phyloP scores from a whole-genome alignment of 257 asterid genomes.

The Solanum sejunctum region DNA sequence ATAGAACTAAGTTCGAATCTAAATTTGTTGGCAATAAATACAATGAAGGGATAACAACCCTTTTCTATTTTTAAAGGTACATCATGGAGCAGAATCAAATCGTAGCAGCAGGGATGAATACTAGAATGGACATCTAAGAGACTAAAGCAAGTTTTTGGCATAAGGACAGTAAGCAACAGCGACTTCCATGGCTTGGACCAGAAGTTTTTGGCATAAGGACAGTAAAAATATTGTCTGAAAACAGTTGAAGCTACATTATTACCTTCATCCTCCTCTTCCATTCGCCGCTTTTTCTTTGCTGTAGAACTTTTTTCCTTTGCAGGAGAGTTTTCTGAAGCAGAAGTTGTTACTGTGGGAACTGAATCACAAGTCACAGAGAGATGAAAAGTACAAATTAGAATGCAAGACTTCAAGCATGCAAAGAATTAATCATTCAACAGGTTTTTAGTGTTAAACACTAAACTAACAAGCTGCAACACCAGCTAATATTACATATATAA shows the following conservation, averaged over 20 bases:
- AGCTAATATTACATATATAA: neutral
- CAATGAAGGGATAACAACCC: neutral
- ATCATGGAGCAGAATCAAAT: neutral
- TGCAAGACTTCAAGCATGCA: neutral
- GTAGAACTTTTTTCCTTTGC: constrained; percentile 11
- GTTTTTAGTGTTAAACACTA: neutral
- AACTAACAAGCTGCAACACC: neutral
- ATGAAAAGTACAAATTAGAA: neutral
- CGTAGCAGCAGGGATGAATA: neutral
- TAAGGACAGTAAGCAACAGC: neutral
- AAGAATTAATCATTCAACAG: neutral
- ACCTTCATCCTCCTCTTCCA: constrained; percentile 69
- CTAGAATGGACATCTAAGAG: neutral
- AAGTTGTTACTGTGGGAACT: neutral
- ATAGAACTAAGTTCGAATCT: neutral
- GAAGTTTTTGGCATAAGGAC: neutral
- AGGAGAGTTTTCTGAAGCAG: constrained; percentile 1
- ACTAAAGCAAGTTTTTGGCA: neutral
- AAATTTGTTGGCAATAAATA: neutral
- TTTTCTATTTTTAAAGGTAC: neutral
- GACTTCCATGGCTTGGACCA: neutral
- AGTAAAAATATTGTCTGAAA: neutral
- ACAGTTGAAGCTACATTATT: neutral
- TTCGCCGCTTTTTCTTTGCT: constrained; percentile 52
- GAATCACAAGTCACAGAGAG: neutral